Evolutionary conservation across 352 stramenopile species (phyloP).

Genomic region (Globisporangium parvum): DNA sequence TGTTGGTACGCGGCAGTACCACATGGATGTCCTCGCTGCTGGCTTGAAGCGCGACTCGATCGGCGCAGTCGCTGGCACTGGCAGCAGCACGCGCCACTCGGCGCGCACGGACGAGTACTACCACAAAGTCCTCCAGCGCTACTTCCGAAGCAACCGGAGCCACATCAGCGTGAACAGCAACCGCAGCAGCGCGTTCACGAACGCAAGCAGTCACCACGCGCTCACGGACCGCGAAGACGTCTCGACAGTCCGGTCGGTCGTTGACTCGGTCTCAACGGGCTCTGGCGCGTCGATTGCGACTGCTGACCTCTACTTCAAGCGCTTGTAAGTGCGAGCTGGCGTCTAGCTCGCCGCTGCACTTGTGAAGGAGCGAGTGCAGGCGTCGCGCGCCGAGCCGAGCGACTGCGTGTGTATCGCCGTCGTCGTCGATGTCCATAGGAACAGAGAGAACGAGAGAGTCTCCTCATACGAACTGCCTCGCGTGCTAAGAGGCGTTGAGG

Average conservation of each 20-base stretch:
- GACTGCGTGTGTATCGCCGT: too few species aligned
- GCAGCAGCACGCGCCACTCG: slow-evolving; percentile 12
- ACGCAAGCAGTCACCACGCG: slow-evolving; percentile 32
- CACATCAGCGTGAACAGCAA: slow-evolving; percentile 45
- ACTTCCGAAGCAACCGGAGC: slow-evolving; percentile 50
- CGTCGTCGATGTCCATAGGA: too few species aligned
- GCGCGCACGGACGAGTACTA: slow-evolving; percentile 69
- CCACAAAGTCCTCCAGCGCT: slow-evolving; percentile 48
- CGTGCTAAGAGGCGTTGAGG: too few species aligned
- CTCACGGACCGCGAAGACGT: slow-evolving; percentile 16
- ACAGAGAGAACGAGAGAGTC: too few species aligned
- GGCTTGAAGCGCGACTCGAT: slow-evolving; percentile 10
- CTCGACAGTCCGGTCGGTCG: slow-evolving; percentile 8
- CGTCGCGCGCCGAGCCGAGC: too few species aligned
- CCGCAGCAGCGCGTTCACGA: slow-evolving; percentile 35
- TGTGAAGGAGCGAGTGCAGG: neutral
- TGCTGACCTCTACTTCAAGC: slow-evolving; percentile 13
- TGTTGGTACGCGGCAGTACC: slow-evolving; percentile 13
- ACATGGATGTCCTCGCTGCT: slow-evolving; percentile 13
- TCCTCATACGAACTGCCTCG: too few species aligned
- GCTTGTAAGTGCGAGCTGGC: neutral
- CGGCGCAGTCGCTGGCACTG: neutral
- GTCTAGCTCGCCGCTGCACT: neutral
- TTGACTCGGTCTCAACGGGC: slow-evolving; percentile 13
- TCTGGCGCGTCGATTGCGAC: slow-evolving; percentile 8